A percentile compares a stretch with the other conserved stretches of the same genome.
Conservation (phyloP, 2,329 filamentous ascomycete species). For the Ceratocystis lukuohia region DNA sequence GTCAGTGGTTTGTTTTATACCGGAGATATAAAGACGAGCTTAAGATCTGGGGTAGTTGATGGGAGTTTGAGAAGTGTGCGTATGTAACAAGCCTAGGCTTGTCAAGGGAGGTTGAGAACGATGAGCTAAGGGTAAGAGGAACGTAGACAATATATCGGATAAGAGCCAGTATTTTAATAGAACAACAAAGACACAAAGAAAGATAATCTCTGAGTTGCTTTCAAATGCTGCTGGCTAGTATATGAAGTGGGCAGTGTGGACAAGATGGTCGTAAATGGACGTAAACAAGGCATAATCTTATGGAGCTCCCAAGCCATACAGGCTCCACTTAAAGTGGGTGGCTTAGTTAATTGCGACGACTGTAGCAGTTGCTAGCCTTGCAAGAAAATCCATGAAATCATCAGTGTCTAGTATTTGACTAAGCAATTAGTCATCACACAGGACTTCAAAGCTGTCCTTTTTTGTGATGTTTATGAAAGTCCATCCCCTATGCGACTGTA, state of each 20-base stretch:
- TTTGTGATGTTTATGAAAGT: background rate
- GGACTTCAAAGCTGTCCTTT: slow-evolving; percentile 6
- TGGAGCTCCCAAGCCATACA: background rate
- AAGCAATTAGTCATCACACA: background rate
- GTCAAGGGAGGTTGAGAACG: background rate
- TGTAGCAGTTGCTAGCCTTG: background rate
- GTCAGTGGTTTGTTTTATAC: background rate
- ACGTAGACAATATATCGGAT: background rate
- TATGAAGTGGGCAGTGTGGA: background rate
- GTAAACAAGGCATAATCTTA: slow-evolving; percentile 3
- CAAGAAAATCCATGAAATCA: background rate
- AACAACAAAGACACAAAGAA: background rate
- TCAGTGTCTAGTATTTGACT: background rate
- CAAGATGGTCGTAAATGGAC: background rate
- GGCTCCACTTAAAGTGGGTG: slow-evolving; percentile 4
- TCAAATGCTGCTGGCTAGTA: background rate
- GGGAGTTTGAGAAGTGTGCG: background rate
- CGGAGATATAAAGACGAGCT: background rate
- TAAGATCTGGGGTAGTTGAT: background rate
- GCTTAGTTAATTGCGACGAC: slow-evolving; percentile 1
- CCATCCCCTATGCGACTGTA: background rate
- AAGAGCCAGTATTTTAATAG: background rate
- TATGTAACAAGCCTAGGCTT: background rate
- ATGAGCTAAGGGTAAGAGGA: background rate
- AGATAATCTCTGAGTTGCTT: background rate